Base-by-base conservation (phyloP, 139 green algal genomes). In the Prasinococcaceae sp. region DNA sequence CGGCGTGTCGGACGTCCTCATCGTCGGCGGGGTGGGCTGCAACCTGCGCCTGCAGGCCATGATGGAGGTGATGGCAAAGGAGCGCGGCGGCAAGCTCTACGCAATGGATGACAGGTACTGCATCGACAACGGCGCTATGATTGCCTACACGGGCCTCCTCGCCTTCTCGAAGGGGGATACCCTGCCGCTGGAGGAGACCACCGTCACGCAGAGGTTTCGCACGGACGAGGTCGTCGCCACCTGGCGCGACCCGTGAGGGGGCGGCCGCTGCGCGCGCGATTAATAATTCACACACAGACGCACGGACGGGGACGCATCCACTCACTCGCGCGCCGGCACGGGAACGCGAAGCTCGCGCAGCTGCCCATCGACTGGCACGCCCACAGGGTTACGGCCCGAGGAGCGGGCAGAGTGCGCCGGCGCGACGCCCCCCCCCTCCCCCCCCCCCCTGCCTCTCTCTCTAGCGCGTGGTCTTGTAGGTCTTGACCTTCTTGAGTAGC, bases 41-140 rank as follows among this genome's bases (percentile, higher is more conserved):
- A 94, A 94, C 70, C 6, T 74, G 39, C 60, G 85, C 25, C 56
- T 94, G 44, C 85, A 93, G 63, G 47, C 81, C 33, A 90, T 92
- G 82, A 84, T 90, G 82, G 17, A 35, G 3, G 47, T 72, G 30
- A 78, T 70, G 66, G 73, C 52, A 22, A 36, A 28, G 24, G 80
- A 93, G 64, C 58, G 83, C 5, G 79, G 78, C 1, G 85, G 79
- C 1, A 61, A 52, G 40, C 57, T 84, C 35, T 82, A 78, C 47
- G 68, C 73, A 3, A 84, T 69, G 17, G 78, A 86, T 38, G 78
- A 86, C 14, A 36, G 61, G 2, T 94, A 93, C 62, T 94, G 85
- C 61, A 80, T 94, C 33, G 85, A 94, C 74, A 94, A 94, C 50
- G 85, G 85, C 37, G 85, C 85, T 29, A 94, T 94, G 85, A 93